Evolutionary conservation across 495 filamentous ascomycete genomes (phyloP).

Genomic region (Penicillium egyptiacum): DNA sequence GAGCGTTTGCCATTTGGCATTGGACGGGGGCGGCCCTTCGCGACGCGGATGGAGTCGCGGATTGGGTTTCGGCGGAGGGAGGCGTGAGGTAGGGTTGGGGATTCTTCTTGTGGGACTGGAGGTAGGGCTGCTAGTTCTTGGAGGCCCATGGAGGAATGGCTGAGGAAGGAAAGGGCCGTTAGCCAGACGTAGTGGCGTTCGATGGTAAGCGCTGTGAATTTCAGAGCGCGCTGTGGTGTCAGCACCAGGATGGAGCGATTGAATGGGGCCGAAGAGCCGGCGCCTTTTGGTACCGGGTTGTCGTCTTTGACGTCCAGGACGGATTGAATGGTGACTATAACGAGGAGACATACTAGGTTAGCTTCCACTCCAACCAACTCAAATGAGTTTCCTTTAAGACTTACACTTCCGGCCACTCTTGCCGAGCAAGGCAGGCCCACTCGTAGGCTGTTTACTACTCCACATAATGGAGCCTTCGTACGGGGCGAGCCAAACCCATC

Average conservation of each 20-base stretch:
- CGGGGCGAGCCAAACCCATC: conserved; percentile 98
- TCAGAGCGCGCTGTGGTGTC: conserved; percentile 89
- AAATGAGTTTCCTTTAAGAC: conserved; percentile 33
- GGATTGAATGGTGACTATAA: conserved; percentile 85
- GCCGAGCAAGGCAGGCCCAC: conserved; percentile 82
- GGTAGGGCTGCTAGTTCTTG: conserved; percentile 62
- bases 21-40: conserved; percentile 71
- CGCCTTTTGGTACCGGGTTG: conserved; percentile 77
- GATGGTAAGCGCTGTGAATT: conserved; percentile 80
- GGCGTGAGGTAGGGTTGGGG: conserved; percentile 38
- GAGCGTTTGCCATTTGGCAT: conserved; percentile 43
- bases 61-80: conserved; percentile 63
- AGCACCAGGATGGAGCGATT: conserved; percentile 94
- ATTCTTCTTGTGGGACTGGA: conserved; percentile 52
- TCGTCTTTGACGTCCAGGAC: conserved; percentile 96
- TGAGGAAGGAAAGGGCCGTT: conserved; percentile 88
- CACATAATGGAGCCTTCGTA: conserved; percentile 96
- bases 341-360: conserved; percentile 4
- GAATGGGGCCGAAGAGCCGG: conserved; percentile 59
- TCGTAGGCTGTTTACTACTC: conserved; percentile 96
- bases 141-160: conserved; percentile 74
- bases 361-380: conserved; percentile 9
- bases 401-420: conserved; percentile 95
- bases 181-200: conserved; percentile 97
- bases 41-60: conserved; percentile 86